Evolutionary conservation across 2,329 filamentous ascomycete genomes (phyloP), one percentile per base, ranked within the genome.

Genomic region (Apiospora marii): DNA sequence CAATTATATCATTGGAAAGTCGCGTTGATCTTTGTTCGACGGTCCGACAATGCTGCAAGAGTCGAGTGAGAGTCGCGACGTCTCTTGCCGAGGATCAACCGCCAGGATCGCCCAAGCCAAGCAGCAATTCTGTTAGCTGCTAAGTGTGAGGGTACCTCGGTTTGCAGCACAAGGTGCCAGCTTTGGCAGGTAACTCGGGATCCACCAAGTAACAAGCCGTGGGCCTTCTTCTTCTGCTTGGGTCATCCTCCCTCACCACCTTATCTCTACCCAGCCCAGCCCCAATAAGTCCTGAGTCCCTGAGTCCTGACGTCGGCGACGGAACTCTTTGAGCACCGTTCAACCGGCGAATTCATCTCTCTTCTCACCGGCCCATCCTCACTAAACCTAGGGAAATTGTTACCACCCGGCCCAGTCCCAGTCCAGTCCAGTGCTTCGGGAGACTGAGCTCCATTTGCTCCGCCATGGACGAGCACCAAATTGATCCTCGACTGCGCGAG

Each of bases 281-380:
- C 37, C 37, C 37, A 41, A 41, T 41, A 41, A 46, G 44, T 30
- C 27, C 14, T 14, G 49, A 53, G 24, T 53, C 51, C 51, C 24
- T 37, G 53, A 61, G 58, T 64, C 67, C 43, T 41, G 46, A 41
- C 48, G 24, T 70, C 68, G 68, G 68, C 68, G 48, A 70, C 68
- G 68, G 68, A 68, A 70, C 68, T 70, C 68, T 70, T 58, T 41
- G 68, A 70, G 27, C 68, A 70, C 68, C 68, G 68, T 70, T 64
- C 48, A 51, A 70, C 68, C 68, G 68, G 68, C 68, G 67, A 69
- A 48, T 49, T 49, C 68, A 51, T 53, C n/a, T n/a, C 68, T 58
- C 68, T 53, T 53, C 68, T 44, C 46, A 58, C 68, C 68, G 68
- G 67, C 44, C 68, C 46, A 51, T 51, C 48, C 67, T 69, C 67